Conservation (phyloP, 2,329 filamentous ascomycete genomes). For the Phyllosticta citrichinensis region DNA sequence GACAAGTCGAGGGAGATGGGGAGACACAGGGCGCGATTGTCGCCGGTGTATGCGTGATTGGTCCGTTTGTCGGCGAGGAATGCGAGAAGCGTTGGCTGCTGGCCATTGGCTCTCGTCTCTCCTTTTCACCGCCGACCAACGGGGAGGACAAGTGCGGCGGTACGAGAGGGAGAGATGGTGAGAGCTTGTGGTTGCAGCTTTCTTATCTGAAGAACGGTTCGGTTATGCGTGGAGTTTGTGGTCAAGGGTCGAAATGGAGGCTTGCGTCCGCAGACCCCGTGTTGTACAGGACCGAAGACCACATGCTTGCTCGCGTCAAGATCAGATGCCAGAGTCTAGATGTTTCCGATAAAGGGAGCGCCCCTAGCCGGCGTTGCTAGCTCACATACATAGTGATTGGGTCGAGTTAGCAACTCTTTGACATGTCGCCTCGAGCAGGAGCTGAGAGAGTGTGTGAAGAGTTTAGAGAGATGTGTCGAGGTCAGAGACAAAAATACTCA, state of each 20-base stretch:
- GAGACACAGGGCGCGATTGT: too few relatives aligned
- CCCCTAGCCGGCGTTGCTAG: background rate
- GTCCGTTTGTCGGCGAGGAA: too few relatives aligned
- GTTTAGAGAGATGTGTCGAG: background rate
- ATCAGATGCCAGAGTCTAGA: background rate
- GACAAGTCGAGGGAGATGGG: too few relatives aligned
- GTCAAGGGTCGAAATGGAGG: background rate
- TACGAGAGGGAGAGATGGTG: background rate
- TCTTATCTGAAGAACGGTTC: background rate
- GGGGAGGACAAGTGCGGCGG: too few relatives aligned
- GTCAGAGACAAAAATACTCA: background rate
- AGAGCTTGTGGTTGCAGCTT: too few relatives aligned
- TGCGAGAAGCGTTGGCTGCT: too few relatives aligned
- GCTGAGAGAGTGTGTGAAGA: background rate
- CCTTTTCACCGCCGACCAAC: too few relatives aligned
- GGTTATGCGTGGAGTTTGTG: background rate
- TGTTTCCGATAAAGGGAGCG: background rate
- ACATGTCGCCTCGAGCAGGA: background rate
- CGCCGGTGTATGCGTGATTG: too few relatives aligned
- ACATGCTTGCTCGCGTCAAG: background rate
- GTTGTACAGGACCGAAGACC: background rate
- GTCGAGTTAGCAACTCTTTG: background rate
- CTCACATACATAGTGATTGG: background rate
- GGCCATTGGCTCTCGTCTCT: too few relatives aligned
- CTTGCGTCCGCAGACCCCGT: background rate